A percentile compares a stretch with the other conserved stretches of the same genome.
Conservation (phyloP, 768 basidiomycete genomes). For the Austroboletus eburneus region DNA sequence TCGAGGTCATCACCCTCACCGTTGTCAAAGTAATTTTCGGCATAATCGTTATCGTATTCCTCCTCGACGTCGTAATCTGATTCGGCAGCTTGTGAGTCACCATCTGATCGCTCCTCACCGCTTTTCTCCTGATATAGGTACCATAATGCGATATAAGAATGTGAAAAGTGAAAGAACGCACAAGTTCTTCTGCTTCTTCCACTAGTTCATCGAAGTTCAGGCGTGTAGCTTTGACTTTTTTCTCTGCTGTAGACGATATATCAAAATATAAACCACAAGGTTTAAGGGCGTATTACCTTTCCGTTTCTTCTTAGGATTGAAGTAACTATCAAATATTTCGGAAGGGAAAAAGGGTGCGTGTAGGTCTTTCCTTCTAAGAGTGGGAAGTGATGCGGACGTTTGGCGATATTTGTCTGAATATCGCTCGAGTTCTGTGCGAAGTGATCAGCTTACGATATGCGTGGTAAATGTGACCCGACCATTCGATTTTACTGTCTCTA, state of each 20-base stretch:
- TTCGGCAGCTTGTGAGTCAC: constrained; percentile 58
- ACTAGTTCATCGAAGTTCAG: constrained; percentile 66
- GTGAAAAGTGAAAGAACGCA: constrained; percentile 18
- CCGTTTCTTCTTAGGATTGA: constrained; percentile 68
- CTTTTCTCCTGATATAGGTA: constrained; percentile 62
- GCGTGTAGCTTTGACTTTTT: constrained; percentile 36
- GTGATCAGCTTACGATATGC: not conserved
- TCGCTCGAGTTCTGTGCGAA: constrained; percentile 58
- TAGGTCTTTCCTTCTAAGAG: constrained; percentile 65
- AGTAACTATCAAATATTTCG: constrained; percentile 73
- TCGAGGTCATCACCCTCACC: constrained; percentile 81
- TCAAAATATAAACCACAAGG: not conserved
- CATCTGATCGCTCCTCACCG: constrained; percentile 63
- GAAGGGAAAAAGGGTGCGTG: constrained; percentile 75
- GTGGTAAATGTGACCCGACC: constrained; percentile 32
- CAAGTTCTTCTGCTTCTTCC: constrained; percentile 61
- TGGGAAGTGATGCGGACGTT: constrained; percentile 53
- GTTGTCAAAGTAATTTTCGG: constrained; percentile 88
- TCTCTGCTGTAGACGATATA: constrained; percentile 17
- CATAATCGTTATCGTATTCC: constrained; percentile 90
- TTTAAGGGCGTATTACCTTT: constrained; percentile 34
- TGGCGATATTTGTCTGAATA: constrained; percentile 85
- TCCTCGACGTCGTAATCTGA: constrained; percentile 86
- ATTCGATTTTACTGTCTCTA: constrained; percentile 63
- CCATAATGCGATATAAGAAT: too few species aligned